Base-by-base conservation (phyloP, 495 filamentous ascomycete species). In the Talaromyces adpressus region DNA sequence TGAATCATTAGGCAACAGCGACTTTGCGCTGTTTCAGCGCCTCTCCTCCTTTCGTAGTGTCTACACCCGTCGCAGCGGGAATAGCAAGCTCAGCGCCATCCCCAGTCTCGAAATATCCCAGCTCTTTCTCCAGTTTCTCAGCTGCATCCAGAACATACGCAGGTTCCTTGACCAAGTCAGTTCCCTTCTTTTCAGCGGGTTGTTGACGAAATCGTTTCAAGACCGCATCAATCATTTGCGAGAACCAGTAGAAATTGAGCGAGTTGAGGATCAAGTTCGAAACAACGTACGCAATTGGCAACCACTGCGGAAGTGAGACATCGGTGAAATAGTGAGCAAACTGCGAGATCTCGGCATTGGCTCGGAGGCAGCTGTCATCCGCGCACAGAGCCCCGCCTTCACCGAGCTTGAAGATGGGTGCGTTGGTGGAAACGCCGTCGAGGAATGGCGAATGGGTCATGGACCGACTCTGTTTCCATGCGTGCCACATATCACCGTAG, bases 201-300 rank as follows among this genome's bases (percentile, higher is more conserved):
- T 62, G 61, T 9, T 62, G 61, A n/a, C 88, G 83, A 73, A 98
- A 98, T 23, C 94, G 82, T 80, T 94, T 95, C 65, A 88, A 78
- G 16, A 98, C 87, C 25, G 94, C 91, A 66, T 90, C 84, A 64
- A 98, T 90, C 94, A 98, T 98, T 82, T 93, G 94, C 63, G 87
- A 86, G 74, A 96, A 98, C 94, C 94, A 98, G 78, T 87, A 93
- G 73, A 92, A 92, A 75, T 98, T 98, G 54, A 98, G 78, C 57
- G 83, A 79, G 75, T 97, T 97, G 16, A 98, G 79, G 4, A 88
- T 81, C 25, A 93, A 51, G 70, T 98, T 98, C 47, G 85, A 86
- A 3, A 75, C 79, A 1, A 97, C 76, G 68, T 98, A 98, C 27
- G 85, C 81, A 16, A 79, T 68, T 3, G 89, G 89, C 25, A 98